Evolutionary conservation across 345 rosid species (phyloP).

Genomic region (Salix caprea): DNA sequence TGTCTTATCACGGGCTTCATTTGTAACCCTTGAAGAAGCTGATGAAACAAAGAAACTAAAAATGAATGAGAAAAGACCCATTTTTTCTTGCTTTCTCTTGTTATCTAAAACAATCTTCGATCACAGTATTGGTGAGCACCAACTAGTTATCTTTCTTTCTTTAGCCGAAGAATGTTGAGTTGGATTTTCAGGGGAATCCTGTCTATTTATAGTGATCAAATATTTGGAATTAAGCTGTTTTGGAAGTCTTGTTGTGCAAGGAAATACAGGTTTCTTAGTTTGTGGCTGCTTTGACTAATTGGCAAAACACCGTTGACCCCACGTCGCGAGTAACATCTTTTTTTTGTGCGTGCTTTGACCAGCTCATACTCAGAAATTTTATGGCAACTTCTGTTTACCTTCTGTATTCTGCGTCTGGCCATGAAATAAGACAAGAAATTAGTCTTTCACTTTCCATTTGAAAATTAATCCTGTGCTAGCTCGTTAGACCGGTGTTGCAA

Average conservation of each 20-base stretch:
- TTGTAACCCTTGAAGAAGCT: no score
- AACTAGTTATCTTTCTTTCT: no score
- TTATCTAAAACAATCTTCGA: neutral
- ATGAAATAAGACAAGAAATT: no score
- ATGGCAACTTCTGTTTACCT: conserved; percentile 1
- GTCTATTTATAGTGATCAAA: neutral
- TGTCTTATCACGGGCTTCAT: neutral
- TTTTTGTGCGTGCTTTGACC: no score
- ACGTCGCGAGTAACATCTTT: no score
- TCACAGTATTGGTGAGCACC: neutral
- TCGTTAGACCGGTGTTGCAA: no score
- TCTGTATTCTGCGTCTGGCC: neutral
- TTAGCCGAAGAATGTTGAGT: no score
- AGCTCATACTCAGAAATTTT: neutral
- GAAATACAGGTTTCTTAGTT: neutral
- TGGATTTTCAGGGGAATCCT: neutral
- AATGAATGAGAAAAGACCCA: no score
- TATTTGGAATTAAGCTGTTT: neutral
- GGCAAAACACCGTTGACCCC: neutral
- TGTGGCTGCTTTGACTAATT: neutral
- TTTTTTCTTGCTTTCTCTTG: no score
- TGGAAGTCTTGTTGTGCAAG: neutral
- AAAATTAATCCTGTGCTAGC: no score
- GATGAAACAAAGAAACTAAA: no score
- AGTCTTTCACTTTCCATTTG: no score